Base-by-base conservation (phyloP, 768 basidiomycete species). In the Steccherinum ochraceum region DNA sequence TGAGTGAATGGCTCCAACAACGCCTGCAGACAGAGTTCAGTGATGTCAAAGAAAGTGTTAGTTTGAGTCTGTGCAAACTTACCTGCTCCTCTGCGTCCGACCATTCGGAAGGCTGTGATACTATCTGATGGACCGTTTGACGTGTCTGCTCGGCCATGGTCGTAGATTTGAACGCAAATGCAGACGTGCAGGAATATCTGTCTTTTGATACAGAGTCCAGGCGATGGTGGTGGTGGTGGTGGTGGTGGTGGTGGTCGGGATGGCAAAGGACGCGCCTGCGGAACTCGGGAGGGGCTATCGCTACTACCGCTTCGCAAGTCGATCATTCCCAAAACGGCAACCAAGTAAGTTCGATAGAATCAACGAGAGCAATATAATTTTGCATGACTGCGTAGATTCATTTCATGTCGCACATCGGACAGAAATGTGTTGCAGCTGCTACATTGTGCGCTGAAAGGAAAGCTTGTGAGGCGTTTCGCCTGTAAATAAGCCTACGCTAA, bases 1-100 rank as follows among this genome's bases (percentile, higher is more conserved):
- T 94, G 96, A 0, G 79, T 79, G 65, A 81, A 98, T 0, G 95
- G 95, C 64, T 98, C 95, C 5, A 95, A 74, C 4, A 97, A 68
- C 46, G 62, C 71, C 79, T 76, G 39, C 12, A 49, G 10, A n/a
- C n/a, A n/a, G n/a, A n/a, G n/a, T n/a, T n/a, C n/a, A 13, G 20
- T 53, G 21, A 30, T 20, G 21, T 27, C n/a, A 24, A 35, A 19
- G 46, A 42, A 42, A n/a, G 21, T 30, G 16, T 19, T 12, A 23
- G 23, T 35, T 35, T 7, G 30, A 7, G 7, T 35, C 30, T 35
- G 30, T 35, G 30, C 25, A 24, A 26, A 21, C 50, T 26, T 45
- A 55, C 56, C 10, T 27, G 21, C 27, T 58, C 56, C 41, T 52
- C 55, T 4, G 46, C 24, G 27, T 52, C 45, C 12, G 53, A 50